Percentiles rank a stretch among this genome's conserved stretches.
Evolutionary conservation across 1,284 basidiomycete species (phyloP).

Genomic region (Ganoderma sinense): DNA sequence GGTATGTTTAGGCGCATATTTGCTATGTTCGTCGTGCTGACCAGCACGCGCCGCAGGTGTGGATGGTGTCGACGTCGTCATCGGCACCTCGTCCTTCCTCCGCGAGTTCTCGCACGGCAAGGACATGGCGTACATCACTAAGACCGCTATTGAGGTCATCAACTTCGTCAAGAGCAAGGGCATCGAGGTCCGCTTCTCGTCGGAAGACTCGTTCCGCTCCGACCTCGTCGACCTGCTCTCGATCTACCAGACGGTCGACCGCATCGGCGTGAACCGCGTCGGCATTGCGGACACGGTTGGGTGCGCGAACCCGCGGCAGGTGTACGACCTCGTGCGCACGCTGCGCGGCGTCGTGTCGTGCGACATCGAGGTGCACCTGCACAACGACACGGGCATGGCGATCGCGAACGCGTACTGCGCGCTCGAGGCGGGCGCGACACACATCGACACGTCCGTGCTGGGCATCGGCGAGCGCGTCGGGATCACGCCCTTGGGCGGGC

Average conservation of each 20-base stretch:
- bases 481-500: slow-evolving; percentile 97
- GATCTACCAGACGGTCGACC: slow-evolving; percentile 99
- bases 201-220: slow-evolving; percentile 99
- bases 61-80: slow-evolving; percentile 99
- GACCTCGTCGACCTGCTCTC: slow-evolving; percentile 98
- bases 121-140: slow-evolving; percentile 99
- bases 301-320: slow-evolving; percentile 98
- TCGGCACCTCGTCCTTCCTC: slow-evolving; percentile 98
- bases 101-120: slow-evolving; percentile 99
- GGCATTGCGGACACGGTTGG: slow-evolving; percentile 99
- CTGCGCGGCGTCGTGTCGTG: slow-evolving; percentile 94
- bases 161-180: slow-evolving; percentile 99
- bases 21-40: slow-evolving; percentile 4
- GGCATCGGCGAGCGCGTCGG: slow-evolving; percentile 99
- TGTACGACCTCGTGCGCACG: slow-evolving; percentile 98
- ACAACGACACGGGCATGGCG: slow-evolving; percentile 98
- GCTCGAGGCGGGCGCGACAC: slow-evolving; percentile 98
- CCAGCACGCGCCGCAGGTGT: slow-evolving; percentile 67
- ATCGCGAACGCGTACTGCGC: slow-evolving; percentile 99
- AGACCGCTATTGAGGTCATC: slow-evolving; percentile 98
- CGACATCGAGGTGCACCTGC: slow-evolving; percentile 98
- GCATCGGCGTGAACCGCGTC: slow-evolving; percentile 99
- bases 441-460: slow-evolving; percentile 96
- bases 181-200: slow-evolving; percentile 99
- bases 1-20: slow-evolving; percentile 56